phyloP scores from a whole-genome alignment of 371 early-diverging fungal genomes.

The Mortierella sp. region DNA sequence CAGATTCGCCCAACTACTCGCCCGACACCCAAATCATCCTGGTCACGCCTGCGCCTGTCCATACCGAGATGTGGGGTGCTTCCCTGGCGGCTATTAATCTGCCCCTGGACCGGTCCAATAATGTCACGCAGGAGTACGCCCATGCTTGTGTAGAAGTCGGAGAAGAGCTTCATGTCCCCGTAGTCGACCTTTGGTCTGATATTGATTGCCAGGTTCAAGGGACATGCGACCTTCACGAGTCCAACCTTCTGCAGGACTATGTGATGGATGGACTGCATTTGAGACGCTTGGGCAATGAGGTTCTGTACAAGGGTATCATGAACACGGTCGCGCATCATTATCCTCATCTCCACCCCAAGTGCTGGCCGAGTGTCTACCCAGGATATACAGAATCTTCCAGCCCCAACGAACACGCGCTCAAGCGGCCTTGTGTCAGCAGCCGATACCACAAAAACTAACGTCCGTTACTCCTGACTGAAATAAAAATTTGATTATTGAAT shows the following conservation, averaged over 20 bases:
- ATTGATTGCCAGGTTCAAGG: conserved; percentile 45
- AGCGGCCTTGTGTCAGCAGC: conserved; percentile 26
- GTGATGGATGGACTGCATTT: conserved; percentile 53
- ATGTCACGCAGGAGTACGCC: conserved; percentile 41
- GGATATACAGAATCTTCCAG: conserved; percentile 42
- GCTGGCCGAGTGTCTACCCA: conserved; percentile 48
- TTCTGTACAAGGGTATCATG: conserved; percentile 47
- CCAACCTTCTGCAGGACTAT: conserved; percentile 33
- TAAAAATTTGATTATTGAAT: conserved; percentile 60
- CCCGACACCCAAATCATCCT: conserved; percentile 48
- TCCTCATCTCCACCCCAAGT: conserved; percentile 45
- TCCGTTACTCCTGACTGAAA: too few species aligned
- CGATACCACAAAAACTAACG: background rate
- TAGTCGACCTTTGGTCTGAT: conserved; percentile 51
- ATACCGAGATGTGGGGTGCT: conserved; percentile 40
- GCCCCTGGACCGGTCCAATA: conserved; percentile 44
- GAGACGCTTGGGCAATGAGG: conserved; percentile 51
- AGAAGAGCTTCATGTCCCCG: conserved; percentile 37
- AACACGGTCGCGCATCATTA: conserved; percentile 46
- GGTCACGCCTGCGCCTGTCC: conserved; percentile 47
- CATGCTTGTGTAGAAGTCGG: conserved; percentile 45
- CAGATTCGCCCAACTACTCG: conserved; percentile 51
- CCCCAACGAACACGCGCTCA: conserved; percentile 29
- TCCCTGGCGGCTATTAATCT: conserved; percentile 27
- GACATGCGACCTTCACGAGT: conserved; percentile 42